Base-by-base conservation (phyloP, 2,329 filamentous ascomycete genomes). In the Trematosphaeria pertusa region DNA sequence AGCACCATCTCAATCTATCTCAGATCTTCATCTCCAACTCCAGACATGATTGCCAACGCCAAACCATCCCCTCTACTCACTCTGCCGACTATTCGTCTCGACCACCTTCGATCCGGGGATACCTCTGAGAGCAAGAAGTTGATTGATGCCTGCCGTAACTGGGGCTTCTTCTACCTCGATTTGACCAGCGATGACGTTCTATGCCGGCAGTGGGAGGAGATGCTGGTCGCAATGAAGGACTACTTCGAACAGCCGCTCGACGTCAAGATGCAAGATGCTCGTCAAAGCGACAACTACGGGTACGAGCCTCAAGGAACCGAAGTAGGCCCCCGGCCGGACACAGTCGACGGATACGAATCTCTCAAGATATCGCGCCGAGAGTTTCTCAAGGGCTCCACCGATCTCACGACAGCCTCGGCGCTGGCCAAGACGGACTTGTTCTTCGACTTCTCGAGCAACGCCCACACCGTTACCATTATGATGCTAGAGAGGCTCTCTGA, bases 181-280 rank as follows among this genome's bases (percentile, higher is more conserved):
- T 5, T 33, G 6, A 33, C 12, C 31, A 33, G 31, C 17, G 31
- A 33, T 33, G 31, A n/a, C 17, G 31, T 6, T 6, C 5, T 33
- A 33, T 33, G n/a, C n/a, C n/a, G n/a, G n/a, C n/a, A n/a, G n/a
- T 33, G 31, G 31, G n/a, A 33, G n/a, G 6, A 33, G n/a, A 33
- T 33, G 31, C 31, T 33, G n/a, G 31, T 5, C 8, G n/a, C 31
- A 7, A n/a, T 33, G 6, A 33, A 33, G 17, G 19, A 44, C 11
- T 50, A 45, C 21, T 50, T 50, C 19, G 37, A 35, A 14, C 41
- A 45, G 21, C 36, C 36, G 9, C 28, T 45, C 19, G 28, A 45
- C 12, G 36, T 37, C 20, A 50, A 50, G 35, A 50, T 50, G 46
- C 26, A 36, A 30, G 41, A 50, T 36, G 41, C 41, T 21, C 41